Evolutionary conservation across 2,329 filamentous ascomycete genomes (phyloP).

Genomic region (Zelopaecilomyces penicillatus): DNA sequence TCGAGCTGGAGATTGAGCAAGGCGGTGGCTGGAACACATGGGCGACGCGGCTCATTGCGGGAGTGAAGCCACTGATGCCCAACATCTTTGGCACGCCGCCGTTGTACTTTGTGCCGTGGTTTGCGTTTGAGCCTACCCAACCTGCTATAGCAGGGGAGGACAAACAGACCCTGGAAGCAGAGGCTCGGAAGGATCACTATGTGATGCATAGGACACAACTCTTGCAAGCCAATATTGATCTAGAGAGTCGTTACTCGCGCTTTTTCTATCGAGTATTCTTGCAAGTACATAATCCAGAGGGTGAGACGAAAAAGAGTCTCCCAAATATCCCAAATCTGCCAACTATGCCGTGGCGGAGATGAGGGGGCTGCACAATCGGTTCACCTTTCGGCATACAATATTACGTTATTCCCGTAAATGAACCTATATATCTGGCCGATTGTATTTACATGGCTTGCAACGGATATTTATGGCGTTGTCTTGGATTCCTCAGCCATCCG

Average conservation of each 20-base stretch:
- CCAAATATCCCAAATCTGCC: no score
- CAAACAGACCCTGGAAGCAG: conserved; percentile 6
- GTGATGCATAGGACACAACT: neutral
- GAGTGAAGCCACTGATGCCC: conserved; percentile 16
- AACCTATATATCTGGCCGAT: neutral
- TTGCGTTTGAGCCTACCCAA: conserved; percentile 17
- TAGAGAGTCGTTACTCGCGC: conserved; percentile 17
- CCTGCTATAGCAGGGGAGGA: conserved; percentile 12
- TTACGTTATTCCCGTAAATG: no score
- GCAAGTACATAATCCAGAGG: conserved; percentile 2
- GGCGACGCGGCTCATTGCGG: conserved; percentile 14
- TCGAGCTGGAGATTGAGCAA: conserved; percentile 14
- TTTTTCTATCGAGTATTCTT: conserved; percentile 17
- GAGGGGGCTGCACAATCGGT: no score
- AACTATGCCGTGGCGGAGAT: no score
- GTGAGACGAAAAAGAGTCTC: neutral
- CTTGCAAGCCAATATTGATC: conserved; percentile 12
- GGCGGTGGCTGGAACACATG: conserved; percentile 4
- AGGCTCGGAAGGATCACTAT: neutral
- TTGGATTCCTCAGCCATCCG: conserved; percentile 18
- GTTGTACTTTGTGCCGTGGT: conserved; percentile 20
- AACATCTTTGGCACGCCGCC: conserved; percentile 20
- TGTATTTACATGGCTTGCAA: no score
- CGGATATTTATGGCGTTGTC: no score
- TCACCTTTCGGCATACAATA: no score